A percentile compares a stretch with the other conserved stretches of the same genome.
Evolutionary conservation across 2,329 filamentous ascomycete genomes (phyloP).

Genomic region (Penicillium sp.): DNA sequence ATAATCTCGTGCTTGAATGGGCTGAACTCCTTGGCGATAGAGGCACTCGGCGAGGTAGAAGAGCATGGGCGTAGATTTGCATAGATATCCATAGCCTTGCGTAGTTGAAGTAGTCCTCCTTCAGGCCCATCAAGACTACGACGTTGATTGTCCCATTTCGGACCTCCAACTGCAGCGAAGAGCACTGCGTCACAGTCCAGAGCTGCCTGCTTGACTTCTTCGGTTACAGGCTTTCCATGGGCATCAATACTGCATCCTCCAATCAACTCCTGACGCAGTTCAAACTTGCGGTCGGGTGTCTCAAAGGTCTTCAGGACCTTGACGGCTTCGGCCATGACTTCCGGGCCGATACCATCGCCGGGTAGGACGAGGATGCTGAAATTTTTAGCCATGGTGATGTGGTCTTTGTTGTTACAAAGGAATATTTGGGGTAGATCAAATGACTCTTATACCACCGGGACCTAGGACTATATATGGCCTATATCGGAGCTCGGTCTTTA

Average conservation of each 20-base stretch:
- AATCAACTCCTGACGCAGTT: constrained; percentile 77
- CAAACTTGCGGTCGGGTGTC: constrained; percentile 67
- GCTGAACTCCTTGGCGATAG: constrained; percentile 72
- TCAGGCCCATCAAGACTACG: constrained; percentile 74
- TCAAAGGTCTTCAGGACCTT: constrained; percentile 74
- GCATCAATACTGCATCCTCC: constrained; percentile 85
- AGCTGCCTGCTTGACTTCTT: constrained; percentile 73
- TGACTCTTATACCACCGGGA: background rate
- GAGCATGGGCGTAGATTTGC: constrained; percentile 79
- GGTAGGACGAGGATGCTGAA: constrained; percentile 72
- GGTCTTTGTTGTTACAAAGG: background rate
- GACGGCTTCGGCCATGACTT: constrained; percentile 54
- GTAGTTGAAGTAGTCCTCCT: constrained; percentile 78
- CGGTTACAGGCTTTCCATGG: constrained; percentile 70
- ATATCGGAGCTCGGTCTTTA: constrained; percentile 23
- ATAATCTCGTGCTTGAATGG: constrained; percentile 79
- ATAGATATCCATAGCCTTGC: constrained; percentile 84
- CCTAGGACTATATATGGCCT: background rate
- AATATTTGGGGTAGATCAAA: background rate
- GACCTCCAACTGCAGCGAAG: constrained; percentile 84
- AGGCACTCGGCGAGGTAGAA: constrained; percentile 70
- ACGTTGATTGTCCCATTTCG: constrained; percentile 75
- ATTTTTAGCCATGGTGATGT: constrained; percentile 30
- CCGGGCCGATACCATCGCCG: constrained; percentile 77
- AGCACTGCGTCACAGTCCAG: constrained; percentile 80